Evolutionary conservation across 2,329 filamentous ascomycete genomes (phyloP), one percentile per base, ranked within the genome.

Genomic region (Neospermospora avenae): DNA sequence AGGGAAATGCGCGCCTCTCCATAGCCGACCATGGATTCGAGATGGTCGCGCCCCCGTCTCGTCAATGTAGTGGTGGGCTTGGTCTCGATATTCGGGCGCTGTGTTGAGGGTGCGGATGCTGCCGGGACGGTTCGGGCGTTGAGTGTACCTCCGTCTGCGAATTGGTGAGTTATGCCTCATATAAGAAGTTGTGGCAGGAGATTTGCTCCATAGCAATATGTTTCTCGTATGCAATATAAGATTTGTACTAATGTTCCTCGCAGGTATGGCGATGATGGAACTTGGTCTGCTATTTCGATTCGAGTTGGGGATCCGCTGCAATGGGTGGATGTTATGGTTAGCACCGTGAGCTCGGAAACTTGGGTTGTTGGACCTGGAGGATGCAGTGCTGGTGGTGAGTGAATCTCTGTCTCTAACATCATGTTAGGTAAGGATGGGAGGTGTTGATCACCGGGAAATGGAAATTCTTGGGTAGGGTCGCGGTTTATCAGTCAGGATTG

Each of bases 201-300:
- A 24, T 18, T 22, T 52, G 14, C 13, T 10, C 10, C 13, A 4
- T 37, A 13, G 13, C 4, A 4, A 16, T 3, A 10, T 37, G 35
- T 37, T 14, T 37, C 35, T 37, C 34, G 46, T 31, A 34, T 51
- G 24, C 14, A 39, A 16, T 7, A 5, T n/a, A 39, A 16, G 13
- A 13, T 37, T 4, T 3, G 4, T 37, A 6, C 14, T 31, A 13
- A 22, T 44, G 25, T 25, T 35, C 35, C 11, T 46, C 25, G 13
- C 57, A 85, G 83, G 84, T 80, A 83, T 63, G 85, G 85, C 51
- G 79, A 82, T 65, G 87, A 90, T 70, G 88, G 88, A 10, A 80
- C 80, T 63, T 93, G 89, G 89, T 91, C 88, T 16, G 84, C 87
- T 6, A 84, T 90, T 65, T 78, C 77, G 13, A 77, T 92, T 61